These are phyloP conservation scores for Verticillium zaregamsianum DNA, from an alignment of 2,329 filamentous ascomycete species.

Conservation along the genomic window DNA sequence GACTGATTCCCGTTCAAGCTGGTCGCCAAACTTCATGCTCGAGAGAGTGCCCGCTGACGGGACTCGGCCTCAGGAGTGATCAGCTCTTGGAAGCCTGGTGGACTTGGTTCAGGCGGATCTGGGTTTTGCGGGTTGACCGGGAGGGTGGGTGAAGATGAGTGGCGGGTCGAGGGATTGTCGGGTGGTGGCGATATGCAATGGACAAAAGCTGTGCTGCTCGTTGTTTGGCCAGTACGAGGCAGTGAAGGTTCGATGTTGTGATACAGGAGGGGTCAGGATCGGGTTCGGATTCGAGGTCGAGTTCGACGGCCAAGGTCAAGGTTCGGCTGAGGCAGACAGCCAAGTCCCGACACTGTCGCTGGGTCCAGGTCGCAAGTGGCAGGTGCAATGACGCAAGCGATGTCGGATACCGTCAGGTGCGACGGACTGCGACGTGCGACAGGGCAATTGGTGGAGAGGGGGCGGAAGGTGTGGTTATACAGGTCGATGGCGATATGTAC, in stretches of 20 bases:
- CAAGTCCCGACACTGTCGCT: neutral
- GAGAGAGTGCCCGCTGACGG: neutral
- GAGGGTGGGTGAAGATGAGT: neutral
- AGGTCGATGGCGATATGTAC: neutral
- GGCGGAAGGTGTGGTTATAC: neutral
- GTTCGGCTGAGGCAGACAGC: neutral
- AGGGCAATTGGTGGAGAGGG: neutral
- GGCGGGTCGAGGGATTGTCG: no score
- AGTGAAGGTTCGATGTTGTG: no score
- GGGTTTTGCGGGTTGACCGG: neutral
- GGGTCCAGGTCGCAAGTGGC: neutral
- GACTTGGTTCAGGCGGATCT: neutral
- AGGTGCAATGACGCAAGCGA: neutral
- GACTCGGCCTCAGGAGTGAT: neutral
- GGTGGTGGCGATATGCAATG: no score
- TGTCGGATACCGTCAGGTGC: neutral
- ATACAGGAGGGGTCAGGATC: neutral
- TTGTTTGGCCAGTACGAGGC: no score
- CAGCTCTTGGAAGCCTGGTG: neutral
- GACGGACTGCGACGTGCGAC: neutral
- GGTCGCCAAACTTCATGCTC: slow-evolving; percentile 72
- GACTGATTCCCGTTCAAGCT: slow-evolving; percentile 70
- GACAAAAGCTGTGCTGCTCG: no score
- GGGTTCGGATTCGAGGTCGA: neutral
- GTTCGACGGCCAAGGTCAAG: neutral